Evolutionary conservation across 2,329 filamentous ascomycete species (phyloP).

Genomic region (Xylariaceae sp.): DNA sequence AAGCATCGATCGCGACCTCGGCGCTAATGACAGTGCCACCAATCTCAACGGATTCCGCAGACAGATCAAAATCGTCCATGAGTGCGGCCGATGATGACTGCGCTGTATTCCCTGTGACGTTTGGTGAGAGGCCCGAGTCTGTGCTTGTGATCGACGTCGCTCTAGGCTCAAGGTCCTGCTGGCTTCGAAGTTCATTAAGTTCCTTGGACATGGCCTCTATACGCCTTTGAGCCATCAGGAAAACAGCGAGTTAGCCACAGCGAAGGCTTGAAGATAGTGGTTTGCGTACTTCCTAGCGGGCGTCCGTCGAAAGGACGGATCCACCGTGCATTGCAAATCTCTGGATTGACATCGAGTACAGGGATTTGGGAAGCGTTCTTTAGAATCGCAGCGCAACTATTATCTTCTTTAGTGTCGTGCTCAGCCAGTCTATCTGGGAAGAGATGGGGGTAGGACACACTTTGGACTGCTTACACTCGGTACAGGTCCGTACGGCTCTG

Average conservation of each 20-base stretch:
- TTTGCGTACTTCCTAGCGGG: slow-evolving; percentile 40
- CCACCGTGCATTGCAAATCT: slow-evolving; percentile 38
- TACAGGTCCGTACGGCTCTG: slow-evolving; percentile 39
- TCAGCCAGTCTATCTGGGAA: slow-evolving; percentile 16
- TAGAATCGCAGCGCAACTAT: slow-evolving; percentile 43
- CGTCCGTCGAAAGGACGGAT: slow-evolving; percentile 41
- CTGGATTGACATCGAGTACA: slow-evolving; percentile 40
- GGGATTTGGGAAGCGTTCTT: slow-evolving; percentile 40
- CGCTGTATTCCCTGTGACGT: slow-evolving; percentile 20
- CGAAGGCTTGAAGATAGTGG: background rate
- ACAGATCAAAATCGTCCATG: slow-evolving; percentile 33
- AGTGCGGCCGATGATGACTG: slow-evolving; percentile 22
- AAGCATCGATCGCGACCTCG: slow-evolving; percentile 30
- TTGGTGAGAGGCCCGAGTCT: slow-evolving; percentile 32
- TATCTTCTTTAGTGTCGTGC: slow-evolving; percentile 5
- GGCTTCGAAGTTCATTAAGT: slow-evolving; percentile 40
- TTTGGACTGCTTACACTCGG: slow-evolving; percentile 43
- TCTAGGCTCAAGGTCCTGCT: slow-evolving; percentile 26
- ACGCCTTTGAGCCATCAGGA: slow-evolving; percentile 28
- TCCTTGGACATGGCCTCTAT: slow-evolving; percentile 43
- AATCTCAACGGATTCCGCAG: slow-evolving; percentile 31
- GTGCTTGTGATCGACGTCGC: slow-evolving; percentile 31
- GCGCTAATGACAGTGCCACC: slow-evolving; percentile 26
- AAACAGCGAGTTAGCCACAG: slow-evolving; percentile 1
- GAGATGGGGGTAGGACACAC: slow-evolving; percentile 21